Base-by-base conservation (phyloP, 2,329 filamentous ascomycete genomes). In the Venturia pyrina region DNA sequence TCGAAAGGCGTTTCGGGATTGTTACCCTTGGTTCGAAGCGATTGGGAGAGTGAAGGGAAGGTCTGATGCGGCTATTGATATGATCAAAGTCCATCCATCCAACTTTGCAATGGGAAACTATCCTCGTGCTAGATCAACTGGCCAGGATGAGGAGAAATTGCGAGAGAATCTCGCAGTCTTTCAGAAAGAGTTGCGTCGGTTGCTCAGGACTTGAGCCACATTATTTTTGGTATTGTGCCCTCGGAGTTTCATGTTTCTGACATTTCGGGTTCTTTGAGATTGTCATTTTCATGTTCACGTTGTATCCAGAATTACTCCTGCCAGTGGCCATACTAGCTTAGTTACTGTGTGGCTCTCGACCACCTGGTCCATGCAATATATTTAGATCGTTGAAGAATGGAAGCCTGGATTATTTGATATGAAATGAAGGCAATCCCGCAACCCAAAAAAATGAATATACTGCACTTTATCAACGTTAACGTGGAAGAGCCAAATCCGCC, bases 21-120 rank as follows among this genome's bases (percentile, higher is more conserved):
- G 64, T 24, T 66, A 66, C 44, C 64, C 64, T 28, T 66, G 48
- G 40, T 43, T 66, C 6, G 56, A 66, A 62, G 56, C 64, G 13
- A 32, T 48, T 62, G 64, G 64, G 17, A 61, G 21, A 24, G 57
- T 43, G 28, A 66, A 62, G 57, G 44, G 46, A 61, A 57, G 41
- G 15, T 6, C 60, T 41, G 41, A 34, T 50, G 64, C 64, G 17
- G 64, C 40, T 53, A 56, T 66, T n/a, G 46, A 65, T 10, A 28
- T 65, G 37, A 59, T 65, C 21, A 28, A 60, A 53, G 56, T 65
- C 24, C 41, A 65, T 53, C 13, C 28, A 15, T 41, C 50, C 10
- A 65, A 65, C 48, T 60, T 65, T 24, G 21, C 15, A 11, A 59
- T 19, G 50, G 24, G 59, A 40, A 59, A 40, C 7, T 8, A 8